phyloP scores from a whole-genome alignment of 495 filamentous ascomycete species.

The Usnea hakonensis region DNA sequence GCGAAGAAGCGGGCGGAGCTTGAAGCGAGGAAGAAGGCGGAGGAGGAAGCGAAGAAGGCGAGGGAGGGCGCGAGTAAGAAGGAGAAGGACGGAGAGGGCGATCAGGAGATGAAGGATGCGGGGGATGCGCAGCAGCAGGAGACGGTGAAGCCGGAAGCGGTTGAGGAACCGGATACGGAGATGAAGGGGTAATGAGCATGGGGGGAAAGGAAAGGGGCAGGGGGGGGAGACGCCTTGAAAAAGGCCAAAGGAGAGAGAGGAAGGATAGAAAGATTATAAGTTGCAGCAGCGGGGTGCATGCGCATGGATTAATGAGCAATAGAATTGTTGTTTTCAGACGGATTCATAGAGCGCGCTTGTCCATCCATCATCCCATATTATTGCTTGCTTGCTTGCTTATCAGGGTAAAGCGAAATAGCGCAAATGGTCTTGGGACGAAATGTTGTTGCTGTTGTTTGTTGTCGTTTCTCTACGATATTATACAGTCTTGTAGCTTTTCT shows the following conservation, averaged over 20 bases:
- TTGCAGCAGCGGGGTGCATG: too few relatives aligned
- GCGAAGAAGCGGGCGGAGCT: constrained; percentile 72
- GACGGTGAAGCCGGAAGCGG: constrained; percentile 33
- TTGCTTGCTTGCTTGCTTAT: too few relatives aligned
- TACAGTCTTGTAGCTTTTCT: too few relatives aligned
- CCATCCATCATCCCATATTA: too few relatives aligned
- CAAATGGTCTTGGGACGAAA: too few relatives aligned
- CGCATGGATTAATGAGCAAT: too few relatives aligned
- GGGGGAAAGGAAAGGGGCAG: not conserved
- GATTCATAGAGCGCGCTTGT: too few relatives aligned
- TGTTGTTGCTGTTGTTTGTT: too few relatives aligned
- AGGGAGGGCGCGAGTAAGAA: constrained; percentile 40
- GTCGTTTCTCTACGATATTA: too few relatives aligned
- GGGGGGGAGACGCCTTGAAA: not conserved
- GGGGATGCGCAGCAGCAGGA: constrained; percentile 28
- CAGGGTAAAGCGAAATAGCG: too few relatives aligned
- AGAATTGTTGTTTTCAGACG: too few relatives aligned
- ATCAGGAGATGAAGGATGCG: constrained; percentile 52
- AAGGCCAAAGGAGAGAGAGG: not conserved
- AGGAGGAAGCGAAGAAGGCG: constrained; percentile 46
- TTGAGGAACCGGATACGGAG: constrained; percentile 34
- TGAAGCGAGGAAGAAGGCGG: constrained; percentile 51
- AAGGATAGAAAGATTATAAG: not conserved
- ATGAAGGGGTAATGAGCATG: constrained; percentile 11
- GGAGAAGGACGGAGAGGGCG: constrained; percentile 35